Evolutionary conservation across 116 monocot species (phyloP), one percentile per base, ranked within the genome.

Genomic region (Papilionanthe hybrid): DNA sequence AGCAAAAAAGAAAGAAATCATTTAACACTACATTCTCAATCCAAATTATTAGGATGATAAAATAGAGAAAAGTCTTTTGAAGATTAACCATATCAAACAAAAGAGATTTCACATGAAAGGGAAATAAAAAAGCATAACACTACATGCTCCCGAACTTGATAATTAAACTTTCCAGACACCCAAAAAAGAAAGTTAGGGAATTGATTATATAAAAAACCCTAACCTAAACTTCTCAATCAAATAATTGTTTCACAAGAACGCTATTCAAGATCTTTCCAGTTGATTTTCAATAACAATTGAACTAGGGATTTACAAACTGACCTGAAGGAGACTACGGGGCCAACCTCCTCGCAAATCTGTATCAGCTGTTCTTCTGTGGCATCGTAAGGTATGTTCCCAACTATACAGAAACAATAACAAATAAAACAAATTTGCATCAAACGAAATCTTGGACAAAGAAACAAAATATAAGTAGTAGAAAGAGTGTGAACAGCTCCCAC

Each of bases 301-400:
- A 22, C 69, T 69, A 69, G 69, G 37, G 30, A 69, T 32, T 69
- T 37, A 19, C 22, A 42, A 27, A 28, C 82, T 74, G 27, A 98
- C 98, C 94, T 89, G 88, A 98, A 98, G 15, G 98, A 94, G 69
- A 98, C 98, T 17, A 98, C 94, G 5, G 94, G 98, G 1, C 98
- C 98, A 25, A 98, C 94, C 82, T 98, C 98, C 88, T 94, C 94
- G 80, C 98, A 98, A 27, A 98, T 93, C 84, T 94, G 94, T 44
- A 93, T 82, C 50, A 98, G 82, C 82, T 98, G 98, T 82, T 94
- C 98, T 83, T 98, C 97, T n/a, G 90, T 94, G 11, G 93, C 94
- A 83, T 94, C 97, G 60, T 98, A 98, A 5, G 94, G 98, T 82
- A 98, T 98, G 83, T 98, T 98, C 58, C 94, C 94, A 47, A 94